Base-by-base conservation (phyloP, 2,329 filamentous ascomycete species). In the Clathrospora elynae region DNA sequence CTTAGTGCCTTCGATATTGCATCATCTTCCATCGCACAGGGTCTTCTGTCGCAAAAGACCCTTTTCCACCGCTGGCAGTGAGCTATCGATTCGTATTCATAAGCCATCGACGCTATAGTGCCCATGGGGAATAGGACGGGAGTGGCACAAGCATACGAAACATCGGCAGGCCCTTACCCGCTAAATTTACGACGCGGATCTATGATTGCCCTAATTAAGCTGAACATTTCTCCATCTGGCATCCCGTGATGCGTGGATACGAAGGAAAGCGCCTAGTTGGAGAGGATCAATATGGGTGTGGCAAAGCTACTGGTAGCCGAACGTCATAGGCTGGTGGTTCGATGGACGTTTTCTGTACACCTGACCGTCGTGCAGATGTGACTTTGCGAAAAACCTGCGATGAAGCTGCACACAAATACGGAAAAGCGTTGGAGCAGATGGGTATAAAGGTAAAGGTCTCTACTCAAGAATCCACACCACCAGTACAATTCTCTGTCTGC, bases 1-100 rank as follows among this genome's bases (percentile, higher is more conserved):
- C 25, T 41, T 38, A 40, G 41, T 45, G 44, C 39, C 41, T 20
- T 37, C 38, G 24, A 55, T 53, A 55, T 53, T 51, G 46, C 53
- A 36, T 51, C 44, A 41, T 35, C 12, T 26, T 35, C 28, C 24
- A 26, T 11, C 37, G 17, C 14, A 33, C n/a, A n/a, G n/a, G n/a
- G 28, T 16, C 20, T 35, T 18, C 31, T n/a, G 28, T 35, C 16
- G 28, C 32, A 25, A 12, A 19, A 12, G 23, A 32, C 24, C 39
- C 40, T 33, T 24, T 46, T 34, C 35, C 24, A 36, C 36, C 20
- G 37, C 17, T 26, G 28, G 32, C 38, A 36, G 17, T 34, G 42
- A 42, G 42, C 22, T 55, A 53, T 49, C 23, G 48, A 50, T 23
- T 51, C 38, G 32, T 49, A 53, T 32, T 29, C 23, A 38, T 33